These are phyloP conservation scores for Nicotiana undulata DNA, from an alignment of 257 asterid species.

Conservation along the genomic window DNA sequence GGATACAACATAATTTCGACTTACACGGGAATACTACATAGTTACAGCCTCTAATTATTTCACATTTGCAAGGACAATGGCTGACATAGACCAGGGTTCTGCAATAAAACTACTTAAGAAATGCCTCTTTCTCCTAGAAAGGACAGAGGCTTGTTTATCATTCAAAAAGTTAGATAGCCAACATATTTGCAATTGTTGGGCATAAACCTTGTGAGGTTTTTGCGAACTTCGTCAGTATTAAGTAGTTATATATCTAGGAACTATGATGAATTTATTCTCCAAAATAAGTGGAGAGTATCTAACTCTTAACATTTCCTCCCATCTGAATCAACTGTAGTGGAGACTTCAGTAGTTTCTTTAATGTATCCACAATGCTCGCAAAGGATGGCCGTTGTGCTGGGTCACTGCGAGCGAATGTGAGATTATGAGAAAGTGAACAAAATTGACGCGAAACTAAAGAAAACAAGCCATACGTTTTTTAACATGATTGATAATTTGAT, in stretches of 20 bases:
- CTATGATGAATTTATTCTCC: conserved; percentile 4
- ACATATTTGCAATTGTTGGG: neutral
- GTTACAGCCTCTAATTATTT: neutral
- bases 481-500: neutral
- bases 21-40: neutral
- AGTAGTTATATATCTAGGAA: neutral
- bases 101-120: neutral
- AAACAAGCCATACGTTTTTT: neutral
- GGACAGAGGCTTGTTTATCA: conserved; percentile 3
- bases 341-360: conserved; percentile 84
- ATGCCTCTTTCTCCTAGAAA: neutral
- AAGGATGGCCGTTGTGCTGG: conserved; percentile 71
- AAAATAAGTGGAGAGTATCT: neutral
- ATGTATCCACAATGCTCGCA: conserved; percentile 46
- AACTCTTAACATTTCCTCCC: conserved; percentile 35
- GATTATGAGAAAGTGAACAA: neutral
- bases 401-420: conserved; percentile 38
- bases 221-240: neutral
- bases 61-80: neutral
- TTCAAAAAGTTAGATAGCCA: conserved; percentile 4
- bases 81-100: neutral
- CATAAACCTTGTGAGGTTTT: neutral
- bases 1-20: neutral
- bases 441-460: neutral
- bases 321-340: conserved; percentile 65